Percentiles rank a stretch among this genome's conserved stretches.
phyloP scores from a whole-genome alignment of 371 early-diverging fungal genomes.

The Haplosporangium sp. region DNA sequence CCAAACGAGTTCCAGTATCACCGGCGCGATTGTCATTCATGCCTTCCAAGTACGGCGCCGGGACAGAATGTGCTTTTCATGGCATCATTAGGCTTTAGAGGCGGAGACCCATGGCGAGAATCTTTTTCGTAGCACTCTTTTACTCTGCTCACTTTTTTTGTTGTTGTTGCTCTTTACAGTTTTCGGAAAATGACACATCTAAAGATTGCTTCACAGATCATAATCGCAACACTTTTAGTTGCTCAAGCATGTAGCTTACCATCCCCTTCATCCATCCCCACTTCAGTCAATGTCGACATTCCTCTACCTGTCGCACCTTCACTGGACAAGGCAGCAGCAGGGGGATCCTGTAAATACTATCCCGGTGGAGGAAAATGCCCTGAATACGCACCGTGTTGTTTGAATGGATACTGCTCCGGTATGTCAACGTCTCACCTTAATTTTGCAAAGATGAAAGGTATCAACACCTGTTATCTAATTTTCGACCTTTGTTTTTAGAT shows the following conservation, averaged over 20 bases:
- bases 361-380: slow-evolving; percentile 48
- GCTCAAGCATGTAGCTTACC: neutral
- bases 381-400: slow-evolving; percentile 43
- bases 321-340: neutral
- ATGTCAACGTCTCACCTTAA: neutral
- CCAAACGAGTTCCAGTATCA: no score
- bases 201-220: neutral
- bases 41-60: no score
- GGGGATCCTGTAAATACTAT: slow-evolving; percentile 21
- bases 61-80: no score
- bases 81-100: no score
- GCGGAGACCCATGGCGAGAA: no score
- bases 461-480: neutral
- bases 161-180: no score
- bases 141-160: no score
- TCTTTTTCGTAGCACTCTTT: no score
- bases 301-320: slow-evolving; percentile 2
- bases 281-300: slow-evolving; percentile 7
- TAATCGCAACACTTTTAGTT: neutral
- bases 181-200: slow-evolving; percentile 3
- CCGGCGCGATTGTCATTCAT: no score
- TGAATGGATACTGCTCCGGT: slow-evolving; percentile 48
- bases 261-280: slow-evolving; percentile 1
- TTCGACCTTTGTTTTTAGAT: slow-evolving; percentile 8
- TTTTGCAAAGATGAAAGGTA: neutral